Percentiles rank a stretch among this genome's conserved stretches.
phyloP scores from a whole-genome alignment of 345 rosid genomes.

The Anastatica hierochuntica region DNA sequence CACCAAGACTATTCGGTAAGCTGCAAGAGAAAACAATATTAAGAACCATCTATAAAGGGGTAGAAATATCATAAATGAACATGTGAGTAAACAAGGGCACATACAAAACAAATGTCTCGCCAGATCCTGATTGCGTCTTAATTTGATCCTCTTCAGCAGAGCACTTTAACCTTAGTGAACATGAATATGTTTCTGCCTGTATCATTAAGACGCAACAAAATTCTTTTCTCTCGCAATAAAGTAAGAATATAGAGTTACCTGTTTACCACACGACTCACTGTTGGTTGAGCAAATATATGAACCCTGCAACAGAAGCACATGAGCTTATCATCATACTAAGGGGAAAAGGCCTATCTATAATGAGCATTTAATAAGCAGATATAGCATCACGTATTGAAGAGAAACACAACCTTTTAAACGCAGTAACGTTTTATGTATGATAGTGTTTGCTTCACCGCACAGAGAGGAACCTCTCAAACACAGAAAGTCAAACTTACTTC shows the following conservation, averaged over 20 bases:
- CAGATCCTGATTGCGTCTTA: conserved; percentile 77
- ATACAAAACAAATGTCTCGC: conserved; percentile 80
- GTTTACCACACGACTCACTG: conserved; percentile 78
- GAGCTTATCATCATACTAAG: conserved; percentile 11
- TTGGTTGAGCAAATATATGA: conserved; percentile 83
- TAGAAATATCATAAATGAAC: neutral
- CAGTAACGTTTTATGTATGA: neutral
- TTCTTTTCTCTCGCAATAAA: neutral
- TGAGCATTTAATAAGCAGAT: conserved; percentile 12
- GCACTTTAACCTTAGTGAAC: conserved; percentile 67
- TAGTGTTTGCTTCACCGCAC: neutral
- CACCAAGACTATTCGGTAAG: conserved; percentile 86
- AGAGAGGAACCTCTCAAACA: conserved; percentile 11
- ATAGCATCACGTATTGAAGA: neutral
- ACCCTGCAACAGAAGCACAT: conserved; percentile 49
- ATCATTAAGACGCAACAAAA: no score
- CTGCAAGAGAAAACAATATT: conserved; percentile 33
- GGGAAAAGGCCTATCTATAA: conserved; percentile 2
- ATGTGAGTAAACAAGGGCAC: conserved; percentile 22
- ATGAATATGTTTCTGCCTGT: conserved; percentile 83
- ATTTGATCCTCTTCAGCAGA: conserved; percentile 69
- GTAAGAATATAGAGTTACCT: conserved; percentile 44
- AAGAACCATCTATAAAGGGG: neutral
- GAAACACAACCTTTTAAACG: neutral
- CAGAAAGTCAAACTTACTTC: conserved; percentile 46